Conservation (phyloP, 352 stramenopile genomes). For the Halophytophthora batemanensis region DNA sequence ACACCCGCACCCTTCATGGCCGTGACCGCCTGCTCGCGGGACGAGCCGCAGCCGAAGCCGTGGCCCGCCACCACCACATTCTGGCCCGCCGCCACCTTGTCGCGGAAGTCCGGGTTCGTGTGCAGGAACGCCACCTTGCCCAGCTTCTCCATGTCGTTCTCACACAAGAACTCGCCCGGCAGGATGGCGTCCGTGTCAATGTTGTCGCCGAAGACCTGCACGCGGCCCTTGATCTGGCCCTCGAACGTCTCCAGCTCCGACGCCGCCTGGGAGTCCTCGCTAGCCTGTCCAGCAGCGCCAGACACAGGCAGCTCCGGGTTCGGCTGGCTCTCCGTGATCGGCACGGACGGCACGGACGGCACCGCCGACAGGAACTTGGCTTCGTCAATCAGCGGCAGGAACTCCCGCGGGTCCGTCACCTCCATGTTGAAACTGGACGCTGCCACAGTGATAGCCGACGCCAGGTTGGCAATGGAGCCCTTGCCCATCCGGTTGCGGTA, state of each 20-base stretch:
- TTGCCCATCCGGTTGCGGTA: constrained; percentile 87
- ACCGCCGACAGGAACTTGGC: constrained; percentile 63
- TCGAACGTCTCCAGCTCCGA: constrained; percentile 42
- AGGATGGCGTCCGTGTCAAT: constrained; percentile 89
- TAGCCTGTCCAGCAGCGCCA: constrained; percentile 3
- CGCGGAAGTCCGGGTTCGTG: constrained; percentile 84
- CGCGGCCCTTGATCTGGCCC: constrained; percentile 58
- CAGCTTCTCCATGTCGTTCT: constrained; percentile 84
- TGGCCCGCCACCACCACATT: constrained; percentile 75
- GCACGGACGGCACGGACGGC: constrained; percentile 40
- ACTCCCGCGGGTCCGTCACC: constrained; percentile 72
- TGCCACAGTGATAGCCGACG: constrained; percentile 75
- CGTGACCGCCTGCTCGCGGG: constrained; percentile 81
- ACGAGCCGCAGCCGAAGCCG: constrained; percentile 83
- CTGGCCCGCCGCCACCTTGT: constrained; percentile 72
- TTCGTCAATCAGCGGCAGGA: constrained; percentile 69
- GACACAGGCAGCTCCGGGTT: constrained; percentile 46
- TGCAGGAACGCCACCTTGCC: constrained; percentile 83
- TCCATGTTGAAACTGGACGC: constrained; percentile 83
- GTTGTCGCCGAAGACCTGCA: constrained; percentile 87
- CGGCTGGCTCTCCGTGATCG: constrained; percentile 42
- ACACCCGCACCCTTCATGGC: constrained; percentile 78
- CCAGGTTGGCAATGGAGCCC: constrained; percentile 78
- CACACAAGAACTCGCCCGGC: constrained; percentile 73
- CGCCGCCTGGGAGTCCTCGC: constrained; percentile 25